Base-by-base conservation (phyloP, 2,329 filamentous ascomycete species). In the Trichophyton equinum region DNA sequence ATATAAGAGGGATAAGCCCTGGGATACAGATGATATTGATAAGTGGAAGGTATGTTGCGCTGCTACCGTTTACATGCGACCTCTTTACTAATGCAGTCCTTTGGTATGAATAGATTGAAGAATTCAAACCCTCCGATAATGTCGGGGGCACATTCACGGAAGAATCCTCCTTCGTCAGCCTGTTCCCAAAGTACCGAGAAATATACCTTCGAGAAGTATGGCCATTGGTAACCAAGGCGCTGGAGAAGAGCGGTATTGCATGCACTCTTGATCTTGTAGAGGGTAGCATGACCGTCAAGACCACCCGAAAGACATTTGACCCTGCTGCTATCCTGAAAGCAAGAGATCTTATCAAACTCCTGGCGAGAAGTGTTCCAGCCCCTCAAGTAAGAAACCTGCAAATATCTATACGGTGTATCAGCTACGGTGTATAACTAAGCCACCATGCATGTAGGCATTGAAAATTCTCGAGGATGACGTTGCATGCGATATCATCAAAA, bases 131-230 rank as follows among this genome's bases (percentile, higher is more conserved):
- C 57, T 85, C 88, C 66, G 88, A 97, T 77, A 97, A 97, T 75
- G 76, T 78, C 36, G 89, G 83, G 60, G 94, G 94, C 65, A 87
- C 88, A 20, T 95, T 99, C 72, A 82, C 86, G 59, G 92, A 99
- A 75, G 94, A 97, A 77, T 96, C 90, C 1, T 91, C 88, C 4
- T 99, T 99, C 73, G 77, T 78, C 63, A 81, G 79, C 11, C 76
- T 97, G 5, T 97, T 97, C 72, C 94, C 94, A 65, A 96, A 96
- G 76, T 99, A 99, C 75, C 87, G 94, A 70, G 94, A 99, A 80
- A 82, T 89, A 57, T 96, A 97, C 70, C 79, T 99, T 61, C 91
- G 89, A 71, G 89, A 95, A 72, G 87, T 87, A 68, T 99, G 94
- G 94, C 90, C 92, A 2, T 82, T 95, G 53, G 84, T 99, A 62